Base-by-base conservation (phyloP, 345 rosid genomes). In the Euphorbia pulcherrima region DNA sequence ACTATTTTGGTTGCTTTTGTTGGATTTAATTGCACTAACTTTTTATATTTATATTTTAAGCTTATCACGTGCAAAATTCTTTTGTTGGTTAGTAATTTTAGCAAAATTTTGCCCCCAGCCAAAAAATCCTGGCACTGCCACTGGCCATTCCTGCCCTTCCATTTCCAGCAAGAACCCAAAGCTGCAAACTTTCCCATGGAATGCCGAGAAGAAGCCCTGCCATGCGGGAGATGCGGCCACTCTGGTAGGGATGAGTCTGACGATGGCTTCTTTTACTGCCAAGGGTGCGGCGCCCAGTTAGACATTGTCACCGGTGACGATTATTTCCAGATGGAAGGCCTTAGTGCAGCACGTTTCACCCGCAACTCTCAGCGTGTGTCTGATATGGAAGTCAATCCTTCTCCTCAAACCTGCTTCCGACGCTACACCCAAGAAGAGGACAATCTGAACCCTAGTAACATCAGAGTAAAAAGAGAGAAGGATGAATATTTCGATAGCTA, bases 291-390 rank as follows among this genome's bases (percentile, higher is more conserved):
- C 20, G 50, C 79, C 37, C 74, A 67, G 68, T 85, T 78, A 46
- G 87, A 89, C 5, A 91, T 78, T 68, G 88, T 85, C 33, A 88
- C 84, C 40, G 88, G 78, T 29, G 92, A 82, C 23, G 90, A 84
- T 72, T 75, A 85, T 53, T 40, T 78, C 62, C 88, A 78, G 26
- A 79, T 76, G n/a, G 82, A 76, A 26, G 84, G 58, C 24, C 58
- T 81, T 17, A 90, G 87, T 80, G 65, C 68, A 58, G 62, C 66
- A 30, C 75, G 64, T 57, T 60, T 65, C 72, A 74, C 75, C 39
- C 92, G 89, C 52, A 75, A 63, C 29, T 68, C 70, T 27, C 54
- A 72, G 13, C 23, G 60, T 13, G 48, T 75, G 62, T 70, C 56
- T 28, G 23, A 23, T 68, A 62, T 76, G 16, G 62, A 70, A 16